Conservation (phyloP, 371 early-diverging fungal species). For the Massospora cicadina region DNA sequence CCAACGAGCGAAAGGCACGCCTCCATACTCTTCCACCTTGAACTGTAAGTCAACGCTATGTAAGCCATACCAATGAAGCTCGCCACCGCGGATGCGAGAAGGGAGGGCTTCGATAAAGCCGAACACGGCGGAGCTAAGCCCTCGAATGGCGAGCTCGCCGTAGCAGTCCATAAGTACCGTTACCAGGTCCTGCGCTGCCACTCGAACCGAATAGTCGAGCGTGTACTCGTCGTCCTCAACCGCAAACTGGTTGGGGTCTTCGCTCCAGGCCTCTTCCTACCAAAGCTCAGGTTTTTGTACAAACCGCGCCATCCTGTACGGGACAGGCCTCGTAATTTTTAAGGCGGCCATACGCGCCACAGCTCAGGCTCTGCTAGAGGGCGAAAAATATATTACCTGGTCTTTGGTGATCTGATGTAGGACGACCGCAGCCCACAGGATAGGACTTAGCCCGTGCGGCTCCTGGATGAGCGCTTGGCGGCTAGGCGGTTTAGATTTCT, state of each 20-base stretch:
- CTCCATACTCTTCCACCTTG: conserved; percentile 72
- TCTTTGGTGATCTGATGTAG: conserved; percentile 74
- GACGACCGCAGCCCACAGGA: conserved; percentile 37
- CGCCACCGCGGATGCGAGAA: conserved; percentile 27
- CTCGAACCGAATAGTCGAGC: conserved; percentile 58
- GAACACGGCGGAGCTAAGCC: conserved; percentile 24
- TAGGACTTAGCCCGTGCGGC: conserved; percentile 21
- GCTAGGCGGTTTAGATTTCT: conserved; percentile 13
- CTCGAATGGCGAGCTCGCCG: conserved; percentile 27
- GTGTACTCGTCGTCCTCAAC: conserved; percentile 82
- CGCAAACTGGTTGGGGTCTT: conserved; percentile 69
- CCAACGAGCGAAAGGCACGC: conserved; percentile 60
- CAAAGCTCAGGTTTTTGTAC: no score
- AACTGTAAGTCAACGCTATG: neutral
- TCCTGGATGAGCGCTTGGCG: neutral
- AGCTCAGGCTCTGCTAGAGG: neutral
- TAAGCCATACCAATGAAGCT: conserved; percentile 25
- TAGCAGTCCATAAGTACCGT: conserved; percentile 35
- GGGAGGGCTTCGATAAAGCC: conserved; percentile 32
- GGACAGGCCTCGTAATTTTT: neutral
- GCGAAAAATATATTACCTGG: conserved; percentile 19
- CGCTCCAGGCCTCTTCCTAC: conserved; percentile 52
- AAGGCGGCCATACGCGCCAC: neutral
- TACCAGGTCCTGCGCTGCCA: conserved; percentile 61
- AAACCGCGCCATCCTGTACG: neutral